These are phyloP conservation scores for Aureobasidium subglaciale DNA, from an alignment of 2,329 filamentous ascomycete species.

Conservation along the genomic window DNA sequence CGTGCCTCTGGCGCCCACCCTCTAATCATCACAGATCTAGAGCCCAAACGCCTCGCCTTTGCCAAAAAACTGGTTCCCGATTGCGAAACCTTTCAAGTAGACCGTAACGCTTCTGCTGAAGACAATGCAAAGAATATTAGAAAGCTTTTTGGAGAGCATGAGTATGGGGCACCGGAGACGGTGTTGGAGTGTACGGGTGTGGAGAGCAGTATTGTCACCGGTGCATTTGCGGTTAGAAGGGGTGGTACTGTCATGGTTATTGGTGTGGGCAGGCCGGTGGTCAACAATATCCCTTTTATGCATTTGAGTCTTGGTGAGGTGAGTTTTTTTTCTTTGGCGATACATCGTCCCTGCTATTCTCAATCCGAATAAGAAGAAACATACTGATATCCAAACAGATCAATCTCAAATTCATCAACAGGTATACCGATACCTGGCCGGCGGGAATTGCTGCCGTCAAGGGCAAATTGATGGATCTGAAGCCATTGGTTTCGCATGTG, in stretches of 20 bases:
- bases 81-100: constrained; percentile 23
- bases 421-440: constrained; percentile 64
- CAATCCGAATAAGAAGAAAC: neutral
- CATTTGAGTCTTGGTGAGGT: constrained; percentile 28
- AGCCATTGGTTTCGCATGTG: constrained; percentile 55
- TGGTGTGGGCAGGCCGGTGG: constrained; percentile 28
- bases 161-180: constrained; percentile 20
- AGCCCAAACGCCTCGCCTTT: constrained; percentile 69
- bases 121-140: constrained; percentile 24
- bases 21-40: constrained; percentile 79
- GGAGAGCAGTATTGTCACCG: constrained; percentile 28
- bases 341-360: neutral
- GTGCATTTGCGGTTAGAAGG: constrained; percentile 21
- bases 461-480: constrained; percentile 54
- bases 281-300: constrained; percentile 33
- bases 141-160: constrained; percentile 20
- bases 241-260: constrained; percentile 31
- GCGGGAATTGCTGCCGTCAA: constrained; percentile 55
- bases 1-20: constrained; percentile 62
- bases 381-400: constrained; percentile 26
- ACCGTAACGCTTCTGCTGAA: constrained; percentile 19
- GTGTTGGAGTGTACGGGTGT: constrained; percentile 32
- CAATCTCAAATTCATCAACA: constrained; percentile 62
- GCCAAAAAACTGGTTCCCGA: constrained; percentile 56
- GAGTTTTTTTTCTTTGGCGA: neutral